Conservation (phyloP, 331 rosid species). For the Quercus lobata region DNA sequence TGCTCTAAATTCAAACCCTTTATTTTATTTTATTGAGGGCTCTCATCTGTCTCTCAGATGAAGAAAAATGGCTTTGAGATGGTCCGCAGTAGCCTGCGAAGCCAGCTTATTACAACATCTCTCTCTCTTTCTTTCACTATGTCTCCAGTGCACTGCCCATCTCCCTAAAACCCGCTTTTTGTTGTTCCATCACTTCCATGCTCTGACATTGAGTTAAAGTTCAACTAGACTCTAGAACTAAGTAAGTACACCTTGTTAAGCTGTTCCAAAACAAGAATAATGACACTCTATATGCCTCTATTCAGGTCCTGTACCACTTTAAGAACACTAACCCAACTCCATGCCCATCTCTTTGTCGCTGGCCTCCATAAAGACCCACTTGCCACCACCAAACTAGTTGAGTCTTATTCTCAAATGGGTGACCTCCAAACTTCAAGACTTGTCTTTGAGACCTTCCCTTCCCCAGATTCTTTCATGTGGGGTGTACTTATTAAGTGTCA, state of each 20-base stretch:
- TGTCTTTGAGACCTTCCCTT: constrained; percentile 49
- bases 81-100: too few relatives aligned
- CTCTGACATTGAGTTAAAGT: background rate
- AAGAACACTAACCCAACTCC: constrained; percentile 66
- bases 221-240: background rate
- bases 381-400: constrained; percentile 79
- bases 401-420: constrained; percentile 74
- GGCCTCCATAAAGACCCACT: constrained; percentile 70
- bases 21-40: too few relatives aligned
- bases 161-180: background rate
- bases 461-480: constrained; percentile 83
- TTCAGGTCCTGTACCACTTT: constrained; percentile 61
- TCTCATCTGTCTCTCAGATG: too few relatives aligned
- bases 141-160: too few relatives aligned
- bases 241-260: background rate
- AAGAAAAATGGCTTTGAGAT: too few relatives aligned
- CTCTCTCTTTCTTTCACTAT: too few relatives aligned
- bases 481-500: constrained; percentile 70
- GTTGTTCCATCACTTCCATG: background rate
- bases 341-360: constrained; percentile 61
- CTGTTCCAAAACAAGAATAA: background rate
- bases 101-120: too few relatives aligned
- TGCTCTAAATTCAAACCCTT: too few relatives aligned
- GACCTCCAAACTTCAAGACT: constrained; percentile 54
- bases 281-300: constrained; percentile 85